Base-by-base conservation (phyloP, 1,139 yeast species). In the Nadsonia starkeyi-henricii region DNA sequence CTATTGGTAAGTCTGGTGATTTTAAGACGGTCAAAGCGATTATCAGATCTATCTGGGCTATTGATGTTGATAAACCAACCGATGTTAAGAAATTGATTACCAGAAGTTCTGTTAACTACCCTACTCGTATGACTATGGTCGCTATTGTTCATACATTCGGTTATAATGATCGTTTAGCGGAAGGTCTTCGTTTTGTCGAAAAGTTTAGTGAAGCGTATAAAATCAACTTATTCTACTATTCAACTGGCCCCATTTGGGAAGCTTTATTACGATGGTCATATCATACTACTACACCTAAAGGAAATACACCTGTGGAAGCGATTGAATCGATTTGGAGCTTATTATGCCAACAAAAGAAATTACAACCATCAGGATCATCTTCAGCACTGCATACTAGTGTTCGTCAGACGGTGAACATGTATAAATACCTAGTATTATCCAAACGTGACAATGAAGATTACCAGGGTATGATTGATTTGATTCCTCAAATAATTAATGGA, bases 81-180 rank as follows among this genome's bases (percentile, higher is more conserved):
- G 39, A 33, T 15, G 4, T 4, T 9, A 33, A 15, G 4, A 33
- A 33, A 4, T 33, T 33, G 17, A 33, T 33, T 15, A 33, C 39
- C 12, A 33, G 39, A 33, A 52, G 50, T 15, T 54, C 64, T 5
- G 47, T 47, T 2, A 39, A 55, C 28, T 55, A 55, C 48, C 67
- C 69, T 8, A 50, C 48, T 13, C 20, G 51, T 5, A 51, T 60
- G 15, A 58, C 68, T 3, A 52, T 65, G 13, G 48, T 57, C 4
- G 55, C 66, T 9, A 54, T 67, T 19, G 50, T 62, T n/a, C 57
- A 63, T 41, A 61, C 63, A 2, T 64, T 56, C 50, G 63, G 62
- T 2, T 52, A 54, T 52, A 59, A 60, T 47, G 55, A 53, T 42
- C 51, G 53, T 41, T 50, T 62, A 13, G 51, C 50, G 3, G 60